A percentile compares a stretch with the other conserved stretches of the same genome.
Evolutionary conservation across 306 rosid genomes (phyloP).

Genomic region (Fragaria ananassa): DNA sequence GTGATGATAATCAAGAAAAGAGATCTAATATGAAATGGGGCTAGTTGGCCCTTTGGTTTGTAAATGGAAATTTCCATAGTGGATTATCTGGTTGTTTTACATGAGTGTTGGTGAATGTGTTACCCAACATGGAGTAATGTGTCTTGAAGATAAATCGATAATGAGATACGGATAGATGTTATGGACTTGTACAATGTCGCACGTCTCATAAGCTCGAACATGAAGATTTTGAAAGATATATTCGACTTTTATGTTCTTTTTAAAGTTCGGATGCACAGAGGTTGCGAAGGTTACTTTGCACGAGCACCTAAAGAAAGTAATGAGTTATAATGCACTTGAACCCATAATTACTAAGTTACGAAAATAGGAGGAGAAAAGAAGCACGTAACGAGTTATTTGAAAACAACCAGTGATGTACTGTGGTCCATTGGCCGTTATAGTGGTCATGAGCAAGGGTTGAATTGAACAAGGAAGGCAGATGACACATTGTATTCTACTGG

Average conservation of each 20-base stretch:
- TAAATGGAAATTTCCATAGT: neutral
- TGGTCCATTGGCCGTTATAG: neutral
- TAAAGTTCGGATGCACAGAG: neutral
- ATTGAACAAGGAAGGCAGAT: neutral
- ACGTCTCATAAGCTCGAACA: too few relatives aligned
- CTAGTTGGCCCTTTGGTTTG: neutral
- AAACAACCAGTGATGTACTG: neutral
- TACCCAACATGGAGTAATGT: neutral
- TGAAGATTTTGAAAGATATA: too few relatives aligned
- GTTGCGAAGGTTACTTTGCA: neutral
- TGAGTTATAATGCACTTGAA: neutral
- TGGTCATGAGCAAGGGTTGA: neutral
- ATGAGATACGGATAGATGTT: too few relatives aligned
- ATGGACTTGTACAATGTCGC: too few relatives aligned
- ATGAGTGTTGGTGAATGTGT: too few relatives aligned
- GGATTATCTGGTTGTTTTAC: neutral
- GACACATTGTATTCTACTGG: neutral
- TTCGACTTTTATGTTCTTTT: neutral
- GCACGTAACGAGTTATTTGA: neutral
- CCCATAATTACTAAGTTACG: neutral
- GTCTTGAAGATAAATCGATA: neutral
- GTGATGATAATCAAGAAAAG: neutral
- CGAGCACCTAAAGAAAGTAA: neutral
- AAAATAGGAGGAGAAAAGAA: neutral
- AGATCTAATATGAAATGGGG: neutral